Evolutionary conservation across 2,329 filamentous ascomycete species (phyloP), one percentile per base, ranked within the genome.

Genomic region (Paracorniculantispora psalliotae): DNA sequence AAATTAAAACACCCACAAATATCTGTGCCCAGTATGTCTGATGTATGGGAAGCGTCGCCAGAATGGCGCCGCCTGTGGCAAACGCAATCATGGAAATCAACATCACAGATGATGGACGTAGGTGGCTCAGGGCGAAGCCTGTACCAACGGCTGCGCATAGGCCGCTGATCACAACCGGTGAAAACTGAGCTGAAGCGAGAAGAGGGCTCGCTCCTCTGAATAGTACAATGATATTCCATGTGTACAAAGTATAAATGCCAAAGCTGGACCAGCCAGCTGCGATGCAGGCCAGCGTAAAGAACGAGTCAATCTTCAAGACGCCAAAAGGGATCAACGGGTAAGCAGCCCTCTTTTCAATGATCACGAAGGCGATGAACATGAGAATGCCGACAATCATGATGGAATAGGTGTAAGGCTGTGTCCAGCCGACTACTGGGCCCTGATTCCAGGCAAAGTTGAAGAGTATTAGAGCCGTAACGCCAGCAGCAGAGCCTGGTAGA

Each of bases 391-490:
- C 59, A 59, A 86, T 79, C 3, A 88, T 69, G 1, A 80, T 68
- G 1, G 79, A 69, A 64, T 80, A 81, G 28, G 83, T 74, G 62
- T 84, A 83, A 0, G 80, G 72, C 6, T 75, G 72, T 8, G 71
- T 60, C 84, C 84, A 87, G 1, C 82, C 81, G 2, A 77, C 79
- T 0, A 80, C 71, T 1, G 81, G 78, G 0, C 78, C 83, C 66
- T 87, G 82, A 63, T 85, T 87, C 81, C 82, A 86, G 1, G 83
- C 81, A 63, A 87, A 81, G 65, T 85, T 85, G 68, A 87, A 75
- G 10, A 87, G 69, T 0, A 84, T 74, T 23, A 87, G 72, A 0
- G 76, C 79, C 0, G 72, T 71, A 23, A 86, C 74, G 1, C 83
- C 83, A 1, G 68, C 62, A 19, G 69, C 41, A 15, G 69, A 68